Percentiles rank a stretch among this genome's conserved stretches.
These are phyloP conservation scores for Picea glauca DNA, from an alignment of 75 land plant genomes.

Conservation along the genomic window DNA sequence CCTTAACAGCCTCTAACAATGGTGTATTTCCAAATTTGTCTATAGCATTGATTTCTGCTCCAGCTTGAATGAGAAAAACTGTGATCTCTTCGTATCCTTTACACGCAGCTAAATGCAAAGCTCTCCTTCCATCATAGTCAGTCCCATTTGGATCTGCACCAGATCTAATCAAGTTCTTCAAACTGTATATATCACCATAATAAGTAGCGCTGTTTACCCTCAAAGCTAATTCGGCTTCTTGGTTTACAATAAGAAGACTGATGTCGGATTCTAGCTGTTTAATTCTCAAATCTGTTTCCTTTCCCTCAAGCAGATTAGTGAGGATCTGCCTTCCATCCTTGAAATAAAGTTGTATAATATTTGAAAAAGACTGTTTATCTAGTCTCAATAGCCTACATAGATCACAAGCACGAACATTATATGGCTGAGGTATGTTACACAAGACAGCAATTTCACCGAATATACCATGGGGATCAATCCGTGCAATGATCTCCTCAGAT, in stretches of 20 bases:
- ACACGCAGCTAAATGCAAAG: no score
- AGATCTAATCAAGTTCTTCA: no score
- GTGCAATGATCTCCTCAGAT: conserved; percentile 36
- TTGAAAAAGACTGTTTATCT: conserved; percentile 60
- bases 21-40: no score
- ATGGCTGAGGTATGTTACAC: conserved; percentile 79
- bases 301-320: conserved; percentile 63
- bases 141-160: no score
- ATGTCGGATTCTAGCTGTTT: conserved; percentile 66
- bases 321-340: conserved; percentile 51
- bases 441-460: conserved; percentile 75
- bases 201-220: no score
- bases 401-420: conserved; percentile 66
- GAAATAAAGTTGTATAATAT: conserved; percentile 52
- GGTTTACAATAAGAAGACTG: conserved; percentile 45
- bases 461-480: conserved; percentile 31
- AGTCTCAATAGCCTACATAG: conserved; percentile 56
- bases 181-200: no score
- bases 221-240: conserved; percentile 71
- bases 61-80: no score
- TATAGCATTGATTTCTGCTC: no score
- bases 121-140: no score
- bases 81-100: no score
- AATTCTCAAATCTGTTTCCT: conserved; percentile 23
- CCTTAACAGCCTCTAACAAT: no score